These are phyloP conservation scores for Saturnispora zaruensis DNA, from an alignment of 805 yeast genomes.

Conservation along the genomic window DNA sequence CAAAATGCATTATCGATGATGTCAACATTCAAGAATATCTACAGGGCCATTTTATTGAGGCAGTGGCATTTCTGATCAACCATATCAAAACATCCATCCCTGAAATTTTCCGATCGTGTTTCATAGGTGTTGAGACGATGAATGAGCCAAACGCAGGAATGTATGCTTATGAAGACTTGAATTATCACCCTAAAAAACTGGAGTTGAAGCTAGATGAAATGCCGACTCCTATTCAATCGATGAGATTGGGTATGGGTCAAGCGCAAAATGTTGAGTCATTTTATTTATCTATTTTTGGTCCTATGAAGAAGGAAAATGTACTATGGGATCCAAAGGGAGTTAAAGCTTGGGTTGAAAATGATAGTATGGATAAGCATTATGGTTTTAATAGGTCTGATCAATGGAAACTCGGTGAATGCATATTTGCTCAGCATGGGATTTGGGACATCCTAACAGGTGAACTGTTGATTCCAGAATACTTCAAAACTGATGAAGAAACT, in stretches of 20 bases:
- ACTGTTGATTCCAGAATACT: conserved; percentile 44
- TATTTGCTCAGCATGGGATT: conserved; percentile 73
- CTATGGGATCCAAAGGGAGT: conserved; percentile 58
- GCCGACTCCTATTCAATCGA: conserved; percentile 71
- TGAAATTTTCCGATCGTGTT: conserved; percentile 35
- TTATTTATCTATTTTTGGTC: conserved; percentile 67
- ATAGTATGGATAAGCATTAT: conserved; percentile 52
- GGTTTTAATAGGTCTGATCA: conserved; percentile 55
- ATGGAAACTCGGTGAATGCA: conserved; percentile 71
- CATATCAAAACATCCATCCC: conserved; percentile 35
- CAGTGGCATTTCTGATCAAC: conserved; percentile 42
- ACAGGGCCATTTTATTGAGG: conserved; percentile 51
- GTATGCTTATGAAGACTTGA: conserved; percentile 53
- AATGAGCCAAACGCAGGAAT: conserved; percentile 82
- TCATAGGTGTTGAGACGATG: conserved; percentile 74
- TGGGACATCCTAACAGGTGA: conserved; percentile 47
- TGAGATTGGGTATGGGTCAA: conserved; percentile 73
- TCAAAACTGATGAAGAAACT: conserved; percentile 32
- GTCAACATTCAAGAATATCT: conserved; percentile 70
- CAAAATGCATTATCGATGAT: conserved; percentile 63
- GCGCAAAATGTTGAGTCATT: conserved; percentile 61
- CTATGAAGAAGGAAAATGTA: conserved; percentile 50
- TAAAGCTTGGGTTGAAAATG: conserved; percentile 55
- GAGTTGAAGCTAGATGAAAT: conserved; percentile 69
- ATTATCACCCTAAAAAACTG: conserved; percentile 47